phyloP scores from a whole-genome alignment of 495 filamentous ascomycete species.

The Lophium mytilinum region DNA sequence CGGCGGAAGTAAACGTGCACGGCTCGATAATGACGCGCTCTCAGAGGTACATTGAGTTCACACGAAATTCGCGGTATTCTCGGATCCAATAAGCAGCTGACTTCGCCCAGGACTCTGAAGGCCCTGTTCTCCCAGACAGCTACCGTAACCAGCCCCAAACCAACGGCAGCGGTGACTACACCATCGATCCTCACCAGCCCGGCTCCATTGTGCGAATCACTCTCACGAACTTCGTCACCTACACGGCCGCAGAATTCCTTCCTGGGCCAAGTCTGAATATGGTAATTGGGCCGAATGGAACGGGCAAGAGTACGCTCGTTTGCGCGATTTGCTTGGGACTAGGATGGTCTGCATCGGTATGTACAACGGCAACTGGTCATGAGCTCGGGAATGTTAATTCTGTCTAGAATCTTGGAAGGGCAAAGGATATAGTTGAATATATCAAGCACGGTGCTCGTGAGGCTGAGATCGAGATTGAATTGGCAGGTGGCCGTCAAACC shows the following conservation, averaged over 20 bases:
- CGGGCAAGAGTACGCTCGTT: slow-evolving; percentile 94
- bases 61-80: not conserved
- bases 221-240: slow-evolving; percentile 90
- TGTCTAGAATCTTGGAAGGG: slow-evolving; percentile 66
- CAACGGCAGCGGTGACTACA: slow-evolving; percentile 6
- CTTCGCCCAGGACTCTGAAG: not conserved
- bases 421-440: slow-evolving; percentile 77
- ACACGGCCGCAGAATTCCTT: slow-evolving; percentile 78
- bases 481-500: slow-evolving; percentile 49
- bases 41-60: not conserved
- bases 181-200: slow-evolving; percentile 46
- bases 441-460: slow-evolving; percentile 80
- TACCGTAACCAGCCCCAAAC: slow-evolving; percentile 7
- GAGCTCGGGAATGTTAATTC: not conserved
- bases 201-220: slow-evolving; percentile 86
- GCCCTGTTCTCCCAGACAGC: slow-evolving; percentile 9
- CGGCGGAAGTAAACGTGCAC: slow-evolving; percentile 25
- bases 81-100: not conserved
- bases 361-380: slow-evolving; percentile 8
- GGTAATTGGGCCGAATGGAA: slow-evolving; percentile 97
- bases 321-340: slow-evolving; percentile 94
- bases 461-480: slow-evolving; percentile 82
- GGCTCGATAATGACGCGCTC: slow-evolving; percentile 17
- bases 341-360: slow-evolving; percentile 65
- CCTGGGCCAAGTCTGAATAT: slow-evolving; percentile 93